Percentiles rank a stretch among this genome's conserved stretches.
Evolutionary conservation across 2,329 filamentous ascomycete species (phyloP).

Genomic region (Colletotrichum higginsianum): DNA sequence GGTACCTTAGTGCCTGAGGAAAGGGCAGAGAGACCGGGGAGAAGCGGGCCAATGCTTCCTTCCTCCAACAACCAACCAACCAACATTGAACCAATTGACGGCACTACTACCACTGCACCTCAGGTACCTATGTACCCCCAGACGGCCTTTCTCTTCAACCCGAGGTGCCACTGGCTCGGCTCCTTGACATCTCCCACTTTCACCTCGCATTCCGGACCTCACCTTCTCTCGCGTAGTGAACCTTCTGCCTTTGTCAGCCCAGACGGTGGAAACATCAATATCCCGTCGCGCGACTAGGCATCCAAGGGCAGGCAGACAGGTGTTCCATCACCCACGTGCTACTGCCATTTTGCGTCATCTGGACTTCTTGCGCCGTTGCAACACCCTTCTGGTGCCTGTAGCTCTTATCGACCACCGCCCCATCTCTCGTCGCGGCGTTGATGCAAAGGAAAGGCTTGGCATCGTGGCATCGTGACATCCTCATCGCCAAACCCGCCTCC

Average conservation of each 20-base stretch:
- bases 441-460: not conserved
- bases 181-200: conserved; percentile 7
- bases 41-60: conserved; percentile 2
- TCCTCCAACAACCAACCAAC: not conserved
- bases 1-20: not conserved
- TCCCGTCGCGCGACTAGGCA: conserved; percentile 7
- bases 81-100: conserved; percentile 5
- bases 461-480: not conserved
- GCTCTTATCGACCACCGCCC: not conserved
- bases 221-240: not conserved
- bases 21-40: not conserved
- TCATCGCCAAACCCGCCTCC: not conserved
- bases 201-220: conserved; percentile 11
- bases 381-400: not conserved
- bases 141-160: not conserved
- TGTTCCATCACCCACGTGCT: not conserved
- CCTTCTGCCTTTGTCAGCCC: conserved; percentile 16
- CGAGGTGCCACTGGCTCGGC: not conserved
- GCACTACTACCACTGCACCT: not conserved
- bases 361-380: not conserved
- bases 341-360: not conserved
- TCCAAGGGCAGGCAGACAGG: conserved; percentile 1
- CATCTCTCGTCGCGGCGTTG: not conserved
- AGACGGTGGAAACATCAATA: conserved; percentile 1
- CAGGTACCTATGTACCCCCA: not conserved